phyloP scores from a whole-genome alignment of 169 alveolate species.

The Plasmodium coatneyi region DNA sequence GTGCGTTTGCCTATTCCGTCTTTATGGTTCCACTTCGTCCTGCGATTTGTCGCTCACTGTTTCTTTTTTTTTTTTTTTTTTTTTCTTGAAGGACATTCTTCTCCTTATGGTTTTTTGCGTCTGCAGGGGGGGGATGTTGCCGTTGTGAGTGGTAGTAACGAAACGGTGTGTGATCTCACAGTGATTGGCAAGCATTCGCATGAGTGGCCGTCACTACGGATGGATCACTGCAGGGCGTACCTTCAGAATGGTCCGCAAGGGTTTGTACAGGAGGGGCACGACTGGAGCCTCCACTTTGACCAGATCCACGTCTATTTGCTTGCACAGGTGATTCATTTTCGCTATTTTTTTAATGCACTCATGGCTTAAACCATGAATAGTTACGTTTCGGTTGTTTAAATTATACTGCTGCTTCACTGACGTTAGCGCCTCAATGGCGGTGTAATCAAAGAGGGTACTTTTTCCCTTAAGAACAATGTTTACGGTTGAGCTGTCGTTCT shows the following conservation, averaged over 20 bases:
- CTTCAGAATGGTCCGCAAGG: slow-evolving; percentile 35
- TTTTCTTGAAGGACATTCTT: slow-evolving; percentile 59
- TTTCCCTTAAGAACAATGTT: slow-evolving; percentile 82
- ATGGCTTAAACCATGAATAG: slow-evolving; percentile 86
- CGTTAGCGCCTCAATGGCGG: slow-evolving; percentile 87
- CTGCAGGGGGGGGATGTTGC: neutral
- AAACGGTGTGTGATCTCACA: neutral
- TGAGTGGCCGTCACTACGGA: neutral
- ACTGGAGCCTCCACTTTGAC: slow-evolving; percentile 87
- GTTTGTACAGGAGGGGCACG: slow-evolving; percentile 82
- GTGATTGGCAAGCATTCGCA: neutral
- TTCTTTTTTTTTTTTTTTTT: slow-evolving; percentile 40
- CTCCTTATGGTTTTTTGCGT: slow-evolving; percentile 60
- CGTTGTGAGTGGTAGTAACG: neutral
- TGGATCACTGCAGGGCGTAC: neutral
- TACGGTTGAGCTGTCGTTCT: slow-evolving; percentile 86
- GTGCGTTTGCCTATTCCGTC: neutral
- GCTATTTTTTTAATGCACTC: slow-evolving; percentile 90
- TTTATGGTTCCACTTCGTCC: slow-evolving; percentile 19
- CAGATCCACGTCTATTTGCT: slow-evolving; percentile 87
- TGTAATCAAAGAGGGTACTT: slow-evolving; percentile 86
- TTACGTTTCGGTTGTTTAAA: slow-evolving; percentile 17
- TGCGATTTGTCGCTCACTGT: neutral
- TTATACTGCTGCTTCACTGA: slow-evolving; percentile 79
- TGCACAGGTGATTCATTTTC: slow-evolving; percentile 85